Evolutionary conservation across 1,284 basidiomycete species (phyloP).

Genomic region (Cryptococcus depauperatus): DNA sequence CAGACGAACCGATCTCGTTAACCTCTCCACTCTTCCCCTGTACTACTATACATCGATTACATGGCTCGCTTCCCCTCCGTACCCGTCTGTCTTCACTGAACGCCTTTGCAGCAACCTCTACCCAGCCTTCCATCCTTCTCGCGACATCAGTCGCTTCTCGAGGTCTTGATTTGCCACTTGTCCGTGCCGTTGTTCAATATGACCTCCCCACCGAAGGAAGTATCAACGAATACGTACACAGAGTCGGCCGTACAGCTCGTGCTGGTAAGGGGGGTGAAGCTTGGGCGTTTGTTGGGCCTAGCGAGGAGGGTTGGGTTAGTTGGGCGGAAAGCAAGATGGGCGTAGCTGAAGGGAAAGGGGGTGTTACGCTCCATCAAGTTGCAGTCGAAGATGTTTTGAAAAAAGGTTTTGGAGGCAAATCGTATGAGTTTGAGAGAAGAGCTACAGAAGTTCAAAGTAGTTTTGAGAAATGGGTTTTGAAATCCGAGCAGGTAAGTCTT

Average conservation of each 20-base stretch:
- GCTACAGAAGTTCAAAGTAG: conserved; percentile 94
- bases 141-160: conserved; percentile 97
- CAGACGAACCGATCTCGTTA: conserved; percentile 50
- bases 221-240: conserved; percentile 91
- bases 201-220: conserved; percentile 97
- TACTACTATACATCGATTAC: conserved; percentile 79
- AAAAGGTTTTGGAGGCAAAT: conserved; percentile 77
- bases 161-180: conserved; percentile 93
- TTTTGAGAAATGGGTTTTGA: conserved; percentile 89
- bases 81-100: conserved; percentile 74
- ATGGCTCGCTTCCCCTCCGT: conserved; percentile 79
- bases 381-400: conserved; percentile 63
- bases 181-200: conserved; percentile 89
- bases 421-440: conserved; percentile 71
- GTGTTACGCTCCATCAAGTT: conserved; percentile 54
- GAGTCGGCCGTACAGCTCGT: conserved; percentile 93
- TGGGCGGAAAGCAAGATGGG: conserved; percentile 77
- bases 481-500: conserved; percentile 57
- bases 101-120: conserved; percentile 57
- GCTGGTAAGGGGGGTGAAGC: conserved; percentile 80
- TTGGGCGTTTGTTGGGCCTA: conserved; percentile 83
- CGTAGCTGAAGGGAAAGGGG: conserved; percentile 31
- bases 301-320: conserved; percentile 74
- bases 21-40: conserved; percentile 71
- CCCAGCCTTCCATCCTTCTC: conserved; percentile 61